phyloP scores from a whole-genome alignment of 768 basidiomycete genomes.

The Scleroderma citrinum region DNA sequence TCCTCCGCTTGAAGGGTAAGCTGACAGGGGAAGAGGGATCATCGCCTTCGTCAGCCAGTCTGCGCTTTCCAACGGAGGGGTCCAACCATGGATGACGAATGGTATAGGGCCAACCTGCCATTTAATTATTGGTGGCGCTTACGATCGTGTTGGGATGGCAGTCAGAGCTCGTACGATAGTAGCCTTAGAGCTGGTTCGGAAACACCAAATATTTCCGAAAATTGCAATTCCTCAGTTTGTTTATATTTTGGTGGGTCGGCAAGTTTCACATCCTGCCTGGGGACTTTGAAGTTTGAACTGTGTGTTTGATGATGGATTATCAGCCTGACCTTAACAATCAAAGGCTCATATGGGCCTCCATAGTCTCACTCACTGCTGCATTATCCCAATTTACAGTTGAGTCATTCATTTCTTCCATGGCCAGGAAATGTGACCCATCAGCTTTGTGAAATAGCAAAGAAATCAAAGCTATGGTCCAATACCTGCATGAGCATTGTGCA shows the following conservation, averaged over 20 bases:
- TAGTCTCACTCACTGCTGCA: not conserved
- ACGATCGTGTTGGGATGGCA: too few species aligned
- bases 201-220: not conserved
- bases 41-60: constrained; percentile 16
- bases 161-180: too few species aligned
- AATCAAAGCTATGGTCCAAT: not conserved
- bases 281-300: not conserved
- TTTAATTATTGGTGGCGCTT: too few species aligned
- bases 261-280: not conserved
- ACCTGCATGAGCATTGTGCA: not conserved
- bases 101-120: constrained; percentile 34
- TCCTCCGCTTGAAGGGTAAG: constrained; percentile 45
- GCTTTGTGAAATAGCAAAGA: not conserved
- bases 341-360: not conserved
- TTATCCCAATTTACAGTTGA: not conserved
- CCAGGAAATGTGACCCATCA: not conserved
- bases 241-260: not conserved
- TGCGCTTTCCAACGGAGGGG: constrained; percentile 37
- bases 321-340: not conserved
- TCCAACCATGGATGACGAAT: constrained; percentile 42
- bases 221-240: not conserved
- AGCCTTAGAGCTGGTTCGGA: not conserved
- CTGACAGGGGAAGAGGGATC: constrained; percentile 19
- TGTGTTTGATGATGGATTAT: not conserved
- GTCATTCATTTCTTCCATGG: not conserved